Evolutionary conservation across 768 basidiomycete genomes (phyloP).

Genomic region (Amanita muscaria): DNA sequence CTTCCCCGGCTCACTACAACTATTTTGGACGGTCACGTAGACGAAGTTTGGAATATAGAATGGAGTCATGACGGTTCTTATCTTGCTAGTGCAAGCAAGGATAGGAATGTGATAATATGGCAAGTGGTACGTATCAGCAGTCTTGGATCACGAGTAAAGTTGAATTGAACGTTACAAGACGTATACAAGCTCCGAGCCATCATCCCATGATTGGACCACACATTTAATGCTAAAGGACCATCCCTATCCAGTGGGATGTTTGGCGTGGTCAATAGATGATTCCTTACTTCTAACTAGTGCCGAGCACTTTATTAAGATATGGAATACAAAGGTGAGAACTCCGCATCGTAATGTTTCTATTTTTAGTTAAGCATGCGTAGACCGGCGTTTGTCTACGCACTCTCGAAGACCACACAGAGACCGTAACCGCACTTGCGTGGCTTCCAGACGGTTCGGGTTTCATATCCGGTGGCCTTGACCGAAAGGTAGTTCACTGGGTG

Average conservation of each 20-base stretch:
- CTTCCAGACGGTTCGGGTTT: slow-evolving; percentile 85
- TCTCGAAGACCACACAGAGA: slow-evolving; percentile 67
- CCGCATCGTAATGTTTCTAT: slow-evolving; percentile 6
- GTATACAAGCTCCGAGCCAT: slow-evolving; percentile 39
- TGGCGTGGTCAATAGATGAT: slow-evolving; percentile 94
- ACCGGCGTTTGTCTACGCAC: slow-evolving; percentile 64
- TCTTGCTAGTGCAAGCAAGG: slow-evolving; percentile 84
- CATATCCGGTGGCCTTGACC: slow-evolving; percentile 82
- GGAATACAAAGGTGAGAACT: slow-evolving; percentile 73
- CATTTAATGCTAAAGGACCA: slow-evolving; percentile 68
- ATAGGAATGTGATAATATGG: slow-evolving; percentile 88
- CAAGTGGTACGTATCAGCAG: slow-evolving; percentile 50
- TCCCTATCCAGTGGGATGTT: slow-evolving; percentile 62
- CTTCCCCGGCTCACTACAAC: slow-evolving; percentile 86
- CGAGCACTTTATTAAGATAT: slow-evolving; percentile 77
- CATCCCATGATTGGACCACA: slow-evolving; percentile 49
- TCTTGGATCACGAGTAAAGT: slow-evolving; percentile 7
- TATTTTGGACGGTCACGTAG: slow-evolving; percentile 75
- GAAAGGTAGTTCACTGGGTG: slow-evolving; percentile 80
- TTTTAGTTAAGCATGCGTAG: slow-evolving; percentile 29
- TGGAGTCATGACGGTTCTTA: slow-evolving; percentile 88
- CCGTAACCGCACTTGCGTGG: slow-evolving; percentile 83
- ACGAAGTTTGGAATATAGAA: slow-evolving; percentile 93
- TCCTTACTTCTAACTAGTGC: slow-evolving; percentile 73
- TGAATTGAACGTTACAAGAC: slow-evolving; percentile 12